phyloP scores from a whole-genome alignment of 2,329 filamentous ascomycete genomes.

The Chaetomiaceae sp. region DNA sequence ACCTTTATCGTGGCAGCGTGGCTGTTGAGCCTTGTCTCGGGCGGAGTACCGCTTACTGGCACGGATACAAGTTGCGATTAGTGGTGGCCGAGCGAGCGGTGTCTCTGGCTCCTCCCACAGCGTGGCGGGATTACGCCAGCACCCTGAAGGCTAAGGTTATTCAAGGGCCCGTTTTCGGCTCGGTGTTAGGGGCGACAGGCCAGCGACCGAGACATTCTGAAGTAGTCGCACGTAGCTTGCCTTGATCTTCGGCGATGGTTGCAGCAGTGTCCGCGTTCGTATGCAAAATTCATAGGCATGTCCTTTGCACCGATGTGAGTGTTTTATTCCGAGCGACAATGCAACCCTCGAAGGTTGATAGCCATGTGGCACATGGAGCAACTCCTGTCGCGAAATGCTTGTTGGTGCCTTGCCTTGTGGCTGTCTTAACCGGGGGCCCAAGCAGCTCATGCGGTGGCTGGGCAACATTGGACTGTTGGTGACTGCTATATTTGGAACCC shows the following conservation, averaged over 20 bases:
- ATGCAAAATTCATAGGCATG: too few species aligned
- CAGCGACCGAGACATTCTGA: too few species aligned
- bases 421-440: neutral
- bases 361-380: too few species aligned
- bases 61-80: too few species aligned
- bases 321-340: too few species aligned
- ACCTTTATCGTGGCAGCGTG: neutral
- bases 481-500: conserved; percentile 13
- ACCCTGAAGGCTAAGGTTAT: conserved; percentile 1
- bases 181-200: neutral
- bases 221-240: too few species aligned
- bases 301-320: too few species aligned
- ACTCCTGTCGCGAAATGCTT: neutral
- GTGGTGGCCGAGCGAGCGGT: too few species aligned
- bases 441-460: conserved; percentile 6
- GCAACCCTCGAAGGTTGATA: neutral
- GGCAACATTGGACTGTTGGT: neutral
- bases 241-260: too few species aligned
- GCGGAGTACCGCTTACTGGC: neutral
- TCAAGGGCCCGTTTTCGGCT: neutral
- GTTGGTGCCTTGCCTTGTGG: neutral
- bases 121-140: conserved; percentile 7
- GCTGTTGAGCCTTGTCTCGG: neutral
- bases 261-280: too few species aligned
- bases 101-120: neutral